These are phyloP conservation scores for Pelargonium nanum DNA, from an alignment of 345 rosid species.

Conservation along the genomic window DNA sequence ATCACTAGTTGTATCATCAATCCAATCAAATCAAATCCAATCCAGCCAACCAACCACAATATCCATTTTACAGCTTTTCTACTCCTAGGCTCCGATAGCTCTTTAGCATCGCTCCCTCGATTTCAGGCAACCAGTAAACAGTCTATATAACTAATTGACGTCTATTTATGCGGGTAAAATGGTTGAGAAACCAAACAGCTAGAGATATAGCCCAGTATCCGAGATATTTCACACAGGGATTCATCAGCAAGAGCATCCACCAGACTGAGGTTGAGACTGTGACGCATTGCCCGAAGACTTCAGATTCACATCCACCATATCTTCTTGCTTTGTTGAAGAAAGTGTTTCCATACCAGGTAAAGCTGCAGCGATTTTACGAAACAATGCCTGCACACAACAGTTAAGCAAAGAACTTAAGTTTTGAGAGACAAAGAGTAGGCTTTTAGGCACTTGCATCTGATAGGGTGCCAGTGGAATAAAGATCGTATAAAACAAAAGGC, in stretches of 20 bases:
- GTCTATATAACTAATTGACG: neutral
- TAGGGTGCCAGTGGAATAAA: neutral
- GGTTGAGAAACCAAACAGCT: neutral
- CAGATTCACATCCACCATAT: constrained; percentile 19
- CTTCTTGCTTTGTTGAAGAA: constrained; percentile 17
- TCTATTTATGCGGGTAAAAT: neutral
- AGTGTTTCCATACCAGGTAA: constrained; percentile 6
- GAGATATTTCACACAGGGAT: neutral
- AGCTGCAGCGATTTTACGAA: constrained; percentile 5
- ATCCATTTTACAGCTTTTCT: neutral
- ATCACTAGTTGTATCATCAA: neutral
- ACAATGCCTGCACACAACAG: constrained; percentile 7
- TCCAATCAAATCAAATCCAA: too few species aligned
- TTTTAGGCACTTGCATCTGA: neutral
- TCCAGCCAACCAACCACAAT: neutral
- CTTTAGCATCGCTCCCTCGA: neutral
- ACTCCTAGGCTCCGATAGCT: constrained; percentile 1
- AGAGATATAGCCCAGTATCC: neutral
- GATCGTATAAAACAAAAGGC: neutral
- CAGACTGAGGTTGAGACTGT: constrained; percentile 11
- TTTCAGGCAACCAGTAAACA: neutral
- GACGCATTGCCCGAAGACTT: constrained; percentile 8
- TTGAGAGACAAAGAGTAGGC: too few species aligned
- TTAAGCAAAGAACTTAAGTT: neutral
- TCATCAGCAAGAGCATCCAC: constrained; percentile 15